Evolutionary conservation across 2,329 filamentous ascomycete genomes (phyloP).

Genomic region (Trichoderma polysporum): DNA sequence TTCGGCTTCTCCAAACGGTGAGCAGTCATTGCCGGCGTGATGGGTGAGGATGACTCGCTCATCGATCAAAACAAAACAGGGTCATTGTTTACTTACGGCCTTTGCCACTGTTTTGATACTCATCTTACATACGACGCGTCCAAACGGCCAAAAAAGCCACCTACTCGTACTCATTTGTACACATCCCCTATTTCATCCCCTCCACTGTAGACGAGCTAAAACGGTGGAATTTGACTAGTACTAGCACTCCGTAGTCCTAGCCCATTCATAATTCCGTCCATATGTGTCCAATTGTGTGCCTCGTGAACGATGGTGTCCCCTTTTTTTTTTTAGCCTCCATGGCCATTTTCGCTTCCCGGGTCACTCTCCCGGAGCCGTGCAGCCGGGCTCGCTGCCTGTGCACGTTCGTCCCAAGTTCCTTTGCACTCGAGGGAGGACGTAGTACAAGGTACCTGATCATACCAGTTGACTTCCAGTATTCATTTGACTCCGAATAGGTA

Average conservation of each 20-base stretch:
- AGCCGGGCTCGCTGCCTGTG: slow-evolving; percentile 15
- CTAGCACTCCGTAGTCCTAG: background rate
- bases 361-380: slow-evolving; percentile 30
- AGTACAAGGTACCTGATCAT: background rate
- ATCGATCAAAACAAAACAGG: slow-evolving; percentile 35
- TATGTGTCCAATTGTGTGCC: background rate
- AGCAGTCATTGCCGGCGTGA: background rate
- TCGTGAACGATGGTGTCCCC: background rate
- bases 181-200: background rate
- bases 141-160: background rate
- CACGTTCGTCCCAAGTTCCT: background rate
- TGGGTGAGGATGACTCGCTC: slow-evolving; percentile 17
- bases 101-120: slow-evolving; percentile 14
- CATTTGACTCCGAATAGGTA: background rate
- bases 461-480: no score
- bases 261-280: background rate
- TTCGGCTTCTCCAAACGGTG: background rate
- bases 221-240: background rate
- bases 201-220: background rate
- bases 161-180: background rate
- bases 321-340: slow-evolving; percentile 24
- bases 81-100: slow-evolving; percentile 14
- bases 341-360: slow-evolving; percentile 34
- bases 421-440: background rate
- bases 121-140: background rate